Base-by-base conservation (phyloP, 805 yeast species). In the Candida cerambycidarum region DNA sequence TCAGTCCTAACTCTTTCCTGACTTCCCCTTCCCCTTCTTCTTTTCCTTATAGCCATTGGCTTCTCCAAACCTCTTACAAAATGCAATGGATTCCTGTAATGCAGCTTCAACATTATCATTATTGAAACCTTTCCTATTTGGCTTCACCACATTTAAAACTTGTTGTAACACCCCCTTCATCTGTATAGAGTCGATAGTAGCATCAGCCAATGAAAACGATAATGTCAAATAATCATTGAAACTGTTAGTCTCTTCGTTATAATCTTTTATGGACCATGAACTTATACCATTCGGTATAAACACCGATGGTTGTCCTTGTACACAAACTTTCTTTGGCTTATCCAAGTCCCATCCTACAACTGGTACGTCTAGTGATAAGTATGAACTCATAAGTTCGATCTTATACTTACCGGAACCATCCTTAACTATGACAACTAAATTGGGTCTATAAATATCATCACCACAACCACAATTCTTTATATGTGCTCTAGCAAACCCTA, bases 401-500 rank as follows among this genome's bases (percentile, higher is more conserved):
- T 57, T 62, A 51, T 51, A 47, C 48, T 45, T 44, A 2, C 25
- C 33, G 3, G 40, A 14, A 31, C 15, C 24, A 35, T 39, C 41
- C 41, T 48, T 56, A 8, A 48, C 51, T 3, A 59, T 39, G 5
- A 67, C 55, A 14, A 66, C 68, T 41, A 70, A 39, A 43, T 69
- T 70, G 11, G 74, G 74, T 32, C 75, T 51, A 49, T 69, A 69
- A 48, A 67, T 57, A n/a, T 56, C 55, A 3, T 43, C 38, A 5
- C 72, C 72, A 53, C 75, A 69, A 5, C 74, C 74, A 54, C 75
- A 69, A n/a, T 52, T 34, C 23, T 53, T 46, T 8, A 69, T 35
- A 43, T 69, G 73, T 1, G 73, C 72, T 41, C 74, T 51, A 2
- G 73, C 72, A 48, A 69, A 61, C 1, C 73, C 72, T 7, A 65